These are phyloP conservation scores for Capsicum baccatum DNA, from an alignment of 257 asterid species.

Conservation along the genomic window DNA sequence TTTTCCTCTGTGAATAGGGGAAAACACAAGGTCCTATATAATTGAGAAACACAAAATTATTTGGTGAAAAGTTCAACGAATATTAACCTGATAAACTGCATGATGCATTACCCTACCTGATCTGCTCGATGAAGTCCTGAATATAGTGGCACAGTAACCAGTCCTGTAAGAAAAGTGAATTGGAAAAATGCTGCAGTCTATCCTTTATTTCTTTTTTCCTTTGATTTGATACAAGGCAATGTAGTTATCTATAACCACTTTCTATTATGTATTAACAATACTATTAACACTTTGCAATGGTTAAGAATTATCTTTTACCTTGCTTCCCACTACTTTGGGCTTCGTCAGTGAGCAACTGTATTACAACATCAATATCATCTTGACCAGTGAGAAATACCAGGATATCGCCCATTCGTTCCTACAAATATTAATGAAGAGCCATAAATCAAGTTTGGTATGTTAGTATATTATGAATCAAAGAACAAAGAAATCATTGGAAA, in stretches of 20 bases:
- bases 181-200: background rate
- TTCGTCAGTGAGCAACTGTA: too few species aligned
- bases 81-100: slow-evolving; percentile 18
- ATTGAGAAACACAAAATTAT: slow-evolving; percentile 25
- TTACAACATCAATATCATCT: too few species aligned
- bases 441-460: too few species aligned
- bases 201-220: background rate
- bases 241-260: slow-evolving; percentile 17
- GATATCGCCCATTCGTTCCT: too few species aligned
- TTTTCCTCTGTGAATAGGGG: slow-evolving; percentile 91
- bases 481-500: too few species aligned
- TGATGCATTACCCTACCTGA: slow-evolving; percentile 57
- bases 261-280: too few species aligned
- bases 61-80: background rate
- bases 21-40: slow-evolving; percentile 78
- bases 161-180: slow-evolving; percentile 56
- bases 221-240: background rate
- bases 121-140: slow-evolving; percentile 95
- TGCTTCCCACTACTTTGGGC: too few species aligned
- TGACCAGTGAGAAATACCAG: too few species aligned
- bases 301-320: too few species aligned
- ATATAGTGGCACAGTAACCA: slow-evolving; percentile 81
- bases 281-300: too few species aligned
- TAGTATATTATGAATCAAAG: too few species aligned
- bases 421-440: too few species aligned